Evolutionary conservation across 1,139 yeast genomes (phyloP).

Genomic region (Kodamaea fungicola): DNA sequence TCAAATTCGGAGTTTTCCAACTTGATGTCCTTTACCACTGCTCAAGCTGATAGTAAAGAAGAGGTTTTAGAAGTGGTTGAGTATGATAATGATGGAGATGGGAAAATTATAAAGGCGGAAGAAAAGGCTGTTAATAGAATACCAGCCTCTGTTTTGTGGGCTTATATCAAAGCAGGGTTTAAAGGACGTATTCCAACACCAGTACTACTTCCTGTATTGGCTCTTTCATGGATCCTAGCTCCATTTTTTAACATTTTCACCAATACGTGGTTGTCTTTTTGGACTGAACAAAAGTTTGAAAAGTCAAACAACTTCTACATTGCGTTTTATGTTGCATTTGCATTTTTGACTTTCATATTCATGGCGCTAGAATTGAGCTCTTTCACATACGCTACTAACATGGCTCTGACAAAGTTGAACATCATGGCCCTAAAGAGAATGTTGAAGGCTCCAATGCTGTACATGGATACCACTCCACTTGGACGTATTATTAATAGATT

Average conservation of each 20-base stretch:
- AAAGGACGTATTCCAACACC: conserved; percentile 12
- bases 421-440: conserved; percentile 34
- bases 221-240: conserved; percentile 11
- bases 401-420: conserved; percentile 35
- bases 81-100: conserved; percentile 18
- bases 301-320: conserved; percentile 36
- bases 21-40: conserved; percentile 9
- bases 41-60: conserved; percentile 18
- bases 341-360: conserved; percentile 9
- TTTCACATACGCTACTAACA: conserved; percentile 7
- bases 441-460: conserved; percentile 52
- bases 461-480: conserved; percentile 56
- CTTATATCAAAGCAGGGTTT: conserved; percentile 12
- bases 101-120: conserved; percentile 27
- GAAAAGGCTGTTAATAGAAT: conserved; percentile 16
- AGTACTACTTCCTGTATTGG: conserved; percentile 12
- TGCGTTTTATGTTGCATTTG: conserved; percentile 20
- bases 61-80: conserved; percentile 4
- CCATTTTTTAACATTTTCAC: conserved; percentile 37
- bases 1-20: conserved; percentile 19
- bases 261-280: conserved; percentile 39
- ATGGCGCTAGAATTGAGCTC: conserved; percentile 6
- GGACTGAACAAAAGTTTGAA: conserved; percentile 30
- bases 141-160: conserved; percentile 10
- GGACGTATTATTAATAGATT: conserved; percentile 58